Evolutionary conservation across 495 filamentous ascomycete species (phyloP).

Genomic region (Aspergillus nidulans): DNA sequence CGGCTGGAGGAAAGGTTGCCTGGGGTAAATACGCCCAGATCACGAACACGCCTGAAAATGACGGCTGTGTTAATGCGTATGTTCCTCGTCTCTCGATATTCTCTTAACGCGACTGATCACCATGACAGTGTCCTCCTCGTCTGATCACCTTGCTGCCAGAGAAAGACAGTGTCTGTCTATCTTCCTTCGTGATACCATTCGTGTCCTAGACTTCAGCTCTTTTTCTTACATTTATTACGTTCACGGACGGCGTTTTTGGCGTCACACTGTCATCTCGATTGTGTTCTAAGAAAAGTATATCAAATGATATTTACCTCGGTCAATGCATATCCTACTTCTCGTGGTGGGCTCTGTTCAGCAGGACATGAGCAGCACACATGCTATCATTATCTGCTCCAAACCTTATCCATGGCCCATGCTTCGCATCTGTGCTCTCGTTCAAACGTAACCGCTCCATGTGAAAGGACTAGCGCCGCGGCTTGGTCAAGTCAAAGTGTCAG

Average conservation of each 20-base stretch:
- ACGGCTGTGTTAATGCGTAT: constrained; percentile 72
- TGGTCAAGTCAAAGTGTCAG: no score
- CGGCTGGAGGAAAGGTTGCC: constrained; percentile 86
- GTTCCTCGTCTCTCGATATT: constrained; percentile 3
- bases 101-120: neutral
- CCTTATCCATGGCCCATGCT: no score
- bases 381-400: no score
- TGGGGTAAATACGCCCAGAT: constrained; percentile 84
- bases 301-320: neutral
- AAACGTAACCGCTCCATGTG: no score
- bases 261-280: neutral
- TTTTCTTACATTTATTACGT: neutral
- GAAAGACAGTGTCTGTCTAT: neutral
- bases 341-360: no score
- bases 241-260: constrained; percentile 14
- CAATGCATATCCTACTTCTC: neutral
- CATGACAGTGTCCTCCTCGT: constrained; percentile 13
- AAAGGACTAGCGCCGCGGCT: no score
- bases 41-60: constrained; percentile 69
- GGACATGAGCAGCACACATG: no score
- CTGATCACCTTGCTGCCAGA: constrained; percentile 4
- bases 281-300: constrained; percentile 7
- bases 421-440: no score
- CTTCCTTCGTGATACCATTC: constrained; percentile 8
- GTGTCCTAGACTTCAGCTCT: constrained; percentile 2